A percentile compares a stretch with the other conserved stretches of the same genome.
phyloP scores from a whole-genome alignment of 2,329 filamentous ascomycete species.

The Colletotrichum horii region DNA sequence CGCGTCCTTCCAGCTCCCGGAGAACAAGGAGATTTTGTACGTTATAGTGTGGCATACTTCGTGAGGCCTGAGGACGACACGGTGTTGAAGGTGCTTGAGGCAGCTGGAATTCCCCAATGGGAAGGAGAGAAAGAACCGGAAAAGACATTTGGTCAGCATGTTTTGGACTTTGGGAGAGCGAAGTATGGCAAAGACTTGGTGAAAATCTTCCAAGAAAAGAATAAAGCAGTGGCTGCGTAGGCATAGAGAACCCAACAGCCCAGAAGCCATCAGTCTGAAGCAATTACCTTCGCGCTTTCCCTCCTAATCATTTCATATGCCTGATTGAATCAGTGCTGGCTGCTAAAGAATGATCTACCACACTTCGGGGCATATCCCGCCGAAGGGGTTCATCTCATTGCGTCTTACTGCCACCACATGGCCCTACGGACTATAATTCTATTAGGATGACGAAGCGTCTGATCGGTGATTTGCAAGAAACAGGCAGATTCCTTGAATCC shows the following conservation, averaged over 20 bases:
- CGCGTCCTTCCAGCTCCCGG: not conserved
- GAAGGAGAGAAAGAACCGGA: not conserved
- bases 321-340: not conserved
- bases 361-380: not conserved
- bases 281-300: not conserved
- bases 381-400: not conserved
- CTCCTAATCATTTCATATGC: not conserved
- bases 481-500: not conserved
- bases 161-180: not conserved
- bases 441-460: not conserved
- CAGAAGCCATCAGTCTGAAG: not conserved
- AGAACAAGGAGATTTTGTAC: not conserved
- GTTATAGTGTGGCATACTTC: not conserved
- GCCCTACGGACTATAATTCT: not conserved
- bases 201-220: not conserved
- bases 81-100: not conserved
- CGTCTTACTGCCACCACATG: not conserved
- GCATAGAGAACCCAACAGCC: rapidly evolving
- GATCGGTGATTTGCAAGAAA: not conserved
- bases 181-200: not conserved
- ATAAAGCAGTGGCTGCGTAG: not conserved
- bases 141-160: not conserved
- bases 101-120: not conserved
- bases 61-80: not conserved
- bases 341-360: not conserved